phyloP scores from a whole-genome alignment of 139 green algal species.

The Chlamydomonas sp. region DNA sequence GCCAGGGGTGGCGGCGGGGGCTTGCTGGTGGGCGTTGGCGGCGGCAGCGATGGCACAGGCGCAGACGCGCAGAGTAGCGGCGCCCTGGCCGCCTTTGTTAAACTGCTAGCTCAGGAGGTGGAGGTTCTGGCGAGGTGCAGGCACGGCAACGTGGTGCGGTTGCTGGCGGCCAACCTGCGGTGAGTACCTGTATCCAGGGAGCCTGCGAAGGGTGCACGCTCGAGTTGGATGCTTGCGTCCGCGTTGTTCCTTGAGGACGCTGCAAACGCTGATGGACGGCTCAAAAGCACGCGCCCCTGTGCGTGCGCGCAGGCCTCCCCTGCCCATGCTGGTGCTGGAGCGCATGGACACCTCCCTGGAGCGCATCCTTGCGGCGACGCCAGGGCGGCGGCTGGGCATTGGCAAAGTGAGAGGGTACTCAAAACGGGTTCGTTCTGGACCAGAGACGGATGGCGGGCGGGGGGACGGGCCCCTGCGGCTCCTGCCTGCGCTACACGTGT shows the following conservation, averaged over 20 bases:
- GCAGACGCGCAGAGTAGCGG: not conserved
- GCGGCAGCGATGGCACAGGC: not conserved
- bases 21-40: not conserved
- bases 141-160: conserved; percentile 9
- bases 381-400: not conserved
- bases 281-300: not conserved
- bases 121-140: conserved; percentile 4
- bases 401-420: not conserved
- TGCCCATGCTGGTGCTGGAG: conserved; percentile 15
- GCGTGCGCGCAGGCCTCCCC: not conserved
- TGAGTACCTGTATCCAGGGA: not conserved
- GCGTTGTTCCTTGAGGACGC: not conserved
- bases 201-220: too few relatives aligned
- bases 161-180: conserved; percentile 13
- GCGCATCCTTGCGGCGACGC: not conserved
- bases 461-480: too few relatives aligned
- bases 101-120: conserved; percentile 11
- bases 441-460: too few relatives aligned
- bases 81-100: too few relatives aligned
- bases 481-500: too few relatives aligned
- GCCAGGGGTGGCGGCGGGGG: too few relatives aligned
- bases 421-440: too few relatives aligned
- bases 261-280: not conserved
- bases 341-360: conserved; percentile 26
- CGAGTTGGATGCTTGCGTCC: not conserved